Conservation (phyloP, 2,329 filamentous ascomycete species). For the Taxawa tesnikishii region DNA sequence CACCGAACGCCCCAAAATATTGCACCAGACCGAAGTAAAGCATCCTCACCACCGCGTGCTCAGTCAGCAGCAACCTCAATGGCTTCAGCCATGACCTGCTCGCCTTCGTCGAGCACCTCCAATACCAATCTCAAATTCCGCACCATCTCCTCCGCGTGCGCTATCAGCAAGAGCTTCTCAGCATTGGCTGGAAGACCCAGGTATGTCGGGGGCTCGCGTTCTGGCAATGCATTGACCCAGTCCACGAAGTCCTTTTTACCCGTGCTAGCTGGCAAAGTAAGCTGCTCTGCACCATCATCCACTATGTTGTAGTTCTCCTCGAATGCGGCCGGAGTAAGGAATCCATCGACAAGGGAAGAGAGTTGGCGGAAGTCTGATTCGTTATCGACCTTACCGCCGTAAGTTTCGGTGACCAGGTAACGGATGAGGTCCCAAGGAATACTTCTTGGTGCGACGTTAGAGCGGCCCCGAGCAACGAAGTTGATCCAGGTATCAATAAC, state of each 20-base stretch:
- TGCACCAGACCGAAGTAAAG: background rate
- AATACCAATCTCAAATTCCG: conserved; percentile 74
- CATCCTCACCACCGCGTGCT: too few species aligned
- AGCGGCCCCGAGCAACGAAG: conserved; percentile 65
- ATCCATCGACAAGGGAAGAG: conserved; percentile 56
- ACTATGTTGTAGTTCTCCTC: conserved; percentile 88
- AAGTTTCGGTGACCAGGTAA: conserved; percentile 82
- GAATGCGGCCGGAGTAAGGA: conserved; percentile 80
- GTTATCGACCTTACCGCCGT: conserved; percentile 95
- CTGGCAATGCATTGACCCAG: conserved; percentile 86
- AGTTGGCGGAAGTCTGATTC: conserved; percentile 71
- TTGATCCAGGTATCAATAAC: conserved; percentile 96
- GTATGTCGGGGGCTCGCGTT: conserved; percentile 92
- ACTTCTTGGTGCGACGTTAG: conserved; percentile 85
- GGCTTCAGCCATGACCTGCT: conserved; percentile 56
- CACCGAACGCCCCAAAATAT: background rate
- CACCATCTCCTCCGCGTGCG: conserved; percentile 75
- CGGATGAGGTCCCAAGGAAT: conserved; percentile 96
- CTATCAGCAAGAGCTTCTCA: conserved; percentile 86
- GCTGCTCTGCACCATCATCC: conserved; percentile 41
- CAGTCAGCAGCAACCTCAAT: background rate
- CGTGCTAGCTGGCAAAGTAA: conserved; percentile 70
- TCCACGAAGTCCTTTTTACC: conserved; percentile 72
- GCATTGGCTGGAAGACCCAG: conserved; percentile 88
- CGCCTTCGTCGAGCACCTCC: conserved; percentile 82